Evolutionary conservation across 2,329 filamentous ascomycete species (phyloP).

Genomic region (Penicillium sumatraense): DNA sequence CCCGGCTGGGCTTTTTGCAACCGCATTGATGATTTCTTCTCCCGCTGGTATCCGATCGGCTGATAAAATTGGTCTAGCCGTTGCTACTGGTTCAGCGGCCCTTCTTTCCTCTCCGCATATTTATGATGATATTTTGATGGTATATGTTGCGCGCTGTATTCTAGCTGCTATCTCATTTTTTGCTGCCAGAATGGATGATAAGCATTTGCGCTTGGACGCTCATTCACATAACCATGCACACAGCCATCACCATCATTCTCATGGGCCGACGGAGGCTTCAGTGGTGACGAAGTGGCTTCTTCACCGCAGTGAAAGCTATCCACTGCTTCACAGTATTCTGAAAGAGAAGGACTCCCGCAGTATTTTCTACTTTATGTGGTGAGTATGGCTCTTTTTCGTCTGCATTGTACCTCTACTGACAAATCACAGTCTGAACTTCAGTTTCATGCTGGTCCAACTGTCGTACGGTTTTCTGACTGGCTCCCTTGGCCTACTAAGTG

Average conservation of each 20-base stretch:
- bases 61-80: slow-evolving; percentile 37
- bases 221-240: slow-evolving; percentile 40
- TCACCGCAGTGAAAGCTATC: slow-evolving; percentile 70
- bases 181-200: slow-evolving; percentile 39
- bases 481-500: slow-evolving; percentile 90
- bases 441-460: slow-evolving; percentile 92
- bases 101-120: slow-evolving; percentile 36
- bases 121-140: slow-evolving; percentile 30
- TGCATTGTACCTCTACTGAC: slow-evolving; percentile 20
- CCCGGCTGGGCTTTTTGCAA: slow-evolving; percentile 30
- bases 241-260: slow-evolving; percentile 35
- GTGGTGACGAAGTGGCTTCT: slow-evolving; percentile 74
- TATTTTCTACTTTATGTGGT: slow-evolving; percentile 98
- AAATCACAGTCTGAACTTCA: slow-evolving; percentile 76
- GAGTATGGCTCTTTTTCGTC: slow-evolving; percentile 39
- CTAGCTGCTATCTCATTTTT: slow-evolving; percentile 37
- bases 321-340: slow-evolving; percentile 82
- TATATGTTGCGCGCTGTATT: slow-evolving; percentile 32
- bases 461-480: slow-evolving; percentile 94
- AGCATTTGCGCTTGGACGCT: slow-evolving; percentile 26
- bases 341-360: slow-evolving; percentile 89
- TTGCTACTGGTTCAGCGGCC: slow-evolving; percentile 31
- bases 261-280: slow-evolving; percentile 59
- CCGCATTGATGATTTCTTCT: slow-evolving; percentile 31
- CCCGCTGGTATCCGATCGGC: slow-evolving; percentile 32